phyloP scores from a whole-genome alignment of 2,329 filamentous ascomycete genomes.

The Colletotrichum coccodes region DNA sequence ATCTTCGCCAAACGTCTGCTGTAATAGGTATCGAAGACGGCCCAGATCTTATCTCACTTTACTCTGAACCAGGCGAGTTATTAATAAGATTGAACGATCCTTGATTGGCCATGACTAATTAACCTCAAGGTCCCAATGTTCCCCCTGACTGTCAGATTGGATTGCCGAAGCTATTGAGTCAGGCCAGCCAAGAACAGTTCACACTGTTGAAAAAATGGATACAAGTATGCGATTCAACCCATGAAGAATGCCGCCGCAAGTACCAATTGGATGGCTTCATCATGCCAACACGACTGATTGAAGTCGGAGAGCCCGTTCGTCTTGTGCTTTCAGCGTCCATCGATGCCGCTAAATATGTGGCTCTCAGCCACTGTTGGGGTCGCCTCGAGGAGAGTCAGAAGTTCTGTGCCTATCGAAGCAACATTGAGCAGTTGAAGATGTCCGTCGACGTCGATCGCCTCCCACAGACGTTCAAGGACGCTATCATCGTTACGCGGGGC shows the following conservation, averaged over 20 bases:
- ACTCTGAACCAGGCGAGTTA: background rate
- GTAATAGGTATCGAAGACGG: too few species aligned
- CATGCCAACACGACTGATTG: slow-evolving; percentile 15
- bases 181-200: slow-evolving; percentile 6
- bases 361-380: slow-evolving; percentile 39
- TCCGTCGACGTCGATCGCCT: slow-evolving; percentile 5
- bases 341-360: background rate
- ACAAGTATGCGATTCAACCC: background rate
- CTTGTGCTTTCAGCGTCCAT: background rate
- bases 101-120: background rate
- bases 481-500: slow-evolving; percentile 24
- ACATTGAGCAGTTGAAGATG: background rate
- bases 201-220: slow-evolving; percentile 13
- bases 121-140: background rate
- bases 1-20: too few species aligned
- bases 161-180: background rate
- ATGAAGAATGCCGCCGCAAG: background rate
- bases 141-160: background rate
- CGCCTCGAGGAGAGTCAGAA: background rate
- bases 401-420: background rate
- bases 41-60: slow-evolving; percentile 21
- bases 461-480: slow-evolving; percentile 32
- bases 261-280: background rate
- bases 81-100: too few species aligned
- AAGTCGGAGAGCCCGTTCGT: background rate